Conservation (phyloP, 176 grass and related monocot genomes). For the Saccharum officinarum region DNA sequence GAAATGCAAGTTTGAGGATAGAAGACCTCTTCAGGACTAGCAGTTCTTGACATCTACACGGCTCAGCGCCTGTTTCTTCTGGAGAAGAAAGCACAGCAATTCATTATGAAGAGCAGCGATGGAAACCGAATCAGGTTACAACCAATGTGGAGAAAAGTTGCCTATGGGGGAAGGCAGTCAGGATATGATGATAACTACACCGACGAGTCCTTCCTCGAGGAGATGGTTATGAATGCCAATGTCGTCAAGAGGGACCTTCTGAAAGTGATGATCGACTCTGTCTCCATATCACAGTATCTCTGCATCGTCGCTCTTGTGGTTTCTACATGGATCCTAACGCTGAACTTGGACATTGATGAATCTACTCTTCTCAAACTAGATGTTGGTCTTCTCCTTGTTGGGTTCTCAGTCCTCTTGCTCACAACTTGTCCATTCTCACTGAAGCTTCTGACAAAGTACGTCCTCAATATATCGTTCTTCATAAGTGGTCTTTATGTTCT, state of each 20-base stretch:
- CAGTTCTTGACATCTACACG: neutral
- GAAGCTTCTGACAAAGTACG: constrained; percentile 59
- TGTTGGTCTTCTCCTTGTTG: constrained; percentile 63
- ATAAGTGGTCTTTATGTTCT: constrained; percentile 84
- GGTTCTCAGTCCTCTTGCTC: constrained; percentile 72
- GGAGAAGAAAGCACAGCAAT: constrained; percentile 1
- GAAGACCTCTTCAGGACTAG: neutral
- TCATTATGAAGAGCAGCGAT: constrained; percentile 39
- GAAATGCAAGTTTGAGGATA: neutral
- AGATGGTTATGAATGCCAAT: constrained; percentile 98
- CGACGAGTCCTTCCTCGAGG: constrained; percentile 81
- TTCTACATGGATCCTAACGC: constrained; percentile 71
- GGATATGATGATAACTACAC: constrained; percentile 84
- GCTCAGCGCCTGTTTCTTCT: neutral
- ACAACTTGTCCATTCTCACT: constrained; percentile 59
- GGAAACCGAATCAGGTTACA: constrained; percentile 32
- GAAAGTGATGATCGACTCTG: constrained; percentile 73
- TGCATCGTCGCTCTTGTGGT: constrained; percentile 86
- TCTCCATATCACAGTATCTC: constrained; percentile 89
- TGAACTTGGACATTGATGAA: constrained; percentile 75
- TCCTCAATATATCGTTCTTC: constrained; percentile 93
- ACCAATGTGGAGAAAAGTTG: constrained; percentile 84
- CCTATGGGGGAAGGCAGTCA: constrained; percentile 82
- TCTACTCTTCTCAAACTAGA: constrained; percentile 76
- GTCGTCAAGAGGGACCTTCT: constrained; percentile 83